A percentile compares a stretch with the other conserved stretches of the same genome.
Conservation (phyloP, 2,329 filamentous ascomycete genomes). For the Daldinia sp. region DNA sequence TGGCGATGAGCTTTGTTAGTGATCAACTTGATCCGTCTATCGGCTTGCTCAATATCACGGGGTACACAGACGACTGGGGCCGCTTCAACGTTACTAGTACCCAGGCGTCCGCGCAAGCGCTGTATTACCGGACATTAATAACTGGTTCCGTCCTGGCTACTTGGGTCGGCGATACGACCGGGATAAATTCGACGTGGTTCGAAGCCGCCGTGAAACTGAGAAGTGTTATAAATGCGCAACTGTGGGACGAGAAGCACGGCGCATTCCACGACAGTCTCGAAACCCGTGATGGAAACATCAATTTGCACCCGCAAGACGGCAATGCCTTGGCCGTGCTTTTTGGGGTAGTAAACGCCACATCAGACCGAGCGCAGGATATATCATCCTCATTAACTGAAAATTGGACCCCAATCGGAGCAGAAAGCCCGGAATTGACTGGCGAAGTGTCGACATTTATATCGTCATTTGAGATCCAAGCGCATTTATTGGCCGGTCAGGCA, state of each 20-base stretch:
- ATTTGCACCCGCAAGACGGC: slow-evolving; percentile 70
- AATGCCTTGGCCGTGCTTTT: slow-evolving; percentile 68
- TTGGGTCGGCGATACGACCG: slow-evolving; percentile 58
- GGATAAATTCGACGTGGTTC: slow-evolving; percentile 57
- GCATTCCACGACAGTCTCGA: slow-evolving; percentile 66
- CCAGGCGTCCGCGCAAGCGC: slow-evolving; percentile 47
- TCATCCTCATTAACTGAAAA: slow-evolving; percentile 61
- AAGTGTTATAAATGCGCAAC: slow-evolving; percentile 59
- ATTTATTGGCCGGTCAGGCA: slow-evolving; percentile 62
- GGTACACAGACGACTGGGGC: slow-evolving; percentile 48
- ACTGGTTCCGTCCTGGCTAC: slow-evolving; percentile 64
- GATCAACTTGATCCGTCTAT: slow-evolving; percentile 41
- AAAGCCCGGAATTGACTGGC: slow-evolving; percentile 66
- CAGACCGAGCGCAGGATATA: slow-evolving; percentile 54
- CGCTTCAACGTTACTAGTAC: slow-evolving; percentile 44
- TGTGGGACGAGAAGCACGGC: slow-evolving; percentile 62
- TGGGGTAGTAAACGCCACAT: slow-evolving; percentile 55
- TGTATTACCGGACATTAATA: slow-evolving; percentile 64
- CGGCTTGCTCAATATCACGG: slow-evolving; percentile 45
- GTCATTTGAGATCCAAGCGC: slow-evolving; percentile 69
- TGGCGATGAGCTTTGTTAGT: slow-evolving; percentile 56
- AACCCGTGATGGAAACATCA: slow-evolving; percentile 53
- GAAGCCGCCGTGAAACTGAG: slow-evolving; percentile 57
- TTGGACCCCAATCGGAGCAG: slow-evolving; percentile 68
- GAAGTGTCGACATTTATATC: slow-evolving; percentile 71